phyloP scores from a whole-genome alignment of 1,284 basidiomycete species.

The Boletellus dicymbophilus region DNA sequence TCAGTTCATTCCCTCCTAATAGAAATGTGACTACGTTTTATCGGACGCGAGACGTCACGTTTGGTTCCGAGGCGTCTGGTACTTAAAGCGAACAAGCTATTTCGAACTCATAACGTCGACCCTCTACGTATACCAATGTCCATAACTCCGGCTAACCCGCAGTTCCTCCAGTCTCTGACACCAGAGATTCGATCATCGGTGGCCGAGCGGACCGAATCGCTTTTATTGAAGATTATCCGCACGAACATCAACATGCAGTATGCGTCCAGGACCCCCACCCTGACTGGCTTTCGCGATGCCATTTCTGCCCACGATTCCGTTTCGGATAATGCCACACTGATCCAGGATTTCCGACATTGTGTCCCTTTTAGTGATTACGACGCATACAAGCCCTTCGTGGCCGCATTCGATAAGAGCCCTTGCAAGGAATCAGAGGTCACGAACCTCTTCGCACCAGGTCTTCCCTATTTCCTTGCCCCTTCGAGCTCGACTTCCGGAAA shows the following conservation, averaged over 20 bases:
- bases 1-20: no score
- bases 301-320: constrained; percentile 3
- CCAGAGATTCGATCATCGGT: not conserved
- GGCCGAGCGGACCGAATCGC: not conserved
- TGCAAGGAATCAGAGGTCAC: constrained; percentile 5
- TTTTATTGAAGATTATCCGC: not conserved
- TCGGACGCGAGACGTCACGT: no score
- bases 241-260: constrained; percentile 15
- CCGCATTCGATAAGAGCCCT: constrained; percentile 11
- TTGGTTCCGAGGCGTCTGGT: no score
- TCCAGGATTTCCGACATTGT: constrained; percentile 10
- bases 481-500: not conserved
- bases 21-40: no score
- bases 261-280: not conserved
- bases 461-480: not conserved
- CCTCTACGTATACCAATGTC: no score
- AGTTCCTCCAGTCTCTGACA: not conserved
- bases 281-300: constrained; percentile 14
- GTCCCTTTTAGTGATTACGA: constrained; percentile 21
- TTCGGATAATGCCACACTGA: constrained; percentile 1
- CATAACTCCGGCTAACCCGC: not conserved
- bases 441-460: not conserved
- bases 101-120: no score
- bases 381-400: constrained; percentile 18
- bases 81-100: no score